phyloP scores from a whole-genome alignment of 768 basidiomycete genomes.

The Clavulina sp. region DNA sequence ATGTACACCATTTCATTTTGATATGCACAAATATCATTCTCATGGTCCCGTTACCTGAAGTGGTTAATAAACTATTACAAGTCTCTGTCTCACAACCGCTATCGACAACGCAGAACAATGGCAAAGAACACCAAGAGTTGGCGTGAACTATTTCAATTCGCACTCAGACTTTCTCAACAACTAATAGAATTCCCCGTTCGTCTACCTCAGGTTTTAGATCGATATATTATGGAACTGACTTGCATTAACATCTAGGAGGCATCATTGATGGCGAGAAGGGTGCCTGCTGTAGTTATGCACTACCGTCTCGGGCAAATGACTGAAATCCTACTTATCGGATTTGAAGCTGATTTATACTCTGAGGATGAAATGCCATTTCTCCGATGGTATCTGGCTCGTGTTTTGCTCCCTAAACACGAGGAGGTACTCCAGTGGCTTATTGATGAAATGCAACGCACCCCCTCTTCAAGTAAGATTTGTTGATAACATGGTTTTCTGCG shows the following conservation, averaged over 20 bases:
- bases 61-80: constrained; percentile 4
- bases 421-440: too few relatives aligned
- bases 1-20: too few relatives aligned
- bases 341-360: constrained; percentile 58
- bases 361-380: constrained; percentile 51
- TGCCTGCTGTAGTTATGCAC: constrained; percentile 34
- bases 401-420: not conserved
- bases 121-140: constrained; percentile 1
- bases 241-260: not conserved
- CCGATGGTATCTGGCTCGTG: constrained; percentile 40
- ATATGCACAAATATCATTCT: too few relatives aligned
- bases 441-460: too few relatives aligned
- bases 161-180: not conserved
- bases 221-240: not conserved
- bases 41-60: too few relatives aligned
- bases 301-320: constrained; percentile 43
- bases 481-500: too few relatives aligned
- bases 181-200: not conserved
- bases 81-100: constrained; percentile 5
- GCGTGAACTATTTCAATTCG: constrained; percentile 1
- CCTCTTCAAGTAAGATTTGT: too few relatives aligned
- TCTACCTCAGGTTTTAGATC: not conserved
- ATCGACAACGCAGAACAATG: constrained; percentile 4
- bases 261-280: constrained; percentile 18
- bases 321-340: constrained; percentile 57